Base-by-base conservation (phyloP, 225 moss, liverwort and hornwort genomes). In the Straminergon stramineum region DNA sequence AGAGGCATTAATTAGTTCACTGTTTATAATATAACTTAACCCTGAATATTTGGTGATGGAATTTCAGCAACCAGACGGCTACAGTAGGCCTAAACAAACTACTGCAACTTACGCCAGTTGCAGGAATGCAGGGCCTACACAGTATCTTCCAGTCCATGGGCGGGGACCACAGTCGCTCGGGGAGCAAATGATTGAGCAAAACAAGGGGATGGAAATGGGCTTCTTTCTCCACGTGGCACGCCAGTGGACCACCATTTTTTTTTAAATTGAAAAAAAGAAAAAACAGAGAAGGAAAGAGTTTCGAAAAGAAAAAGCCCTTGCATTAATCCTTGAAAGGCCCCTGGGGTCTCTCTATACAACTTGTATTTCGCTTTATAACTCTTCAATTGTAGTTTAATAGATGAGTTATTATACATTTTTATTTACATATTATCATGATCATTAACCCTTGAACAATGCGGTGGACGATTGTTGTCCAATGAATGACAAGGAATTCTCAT, bases 171-270 rank as follows among this genome's bases (percentile, higher is more conserved):
- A 23, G n/a, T 21, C 10, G 16, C 41, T 8, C 75, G 37, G 55
- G 55, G 53, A 52, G 75, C 89, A 70, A 86, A 91, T 91, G 91
- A 91, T 91, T 86, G 89, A 89, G 58, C 41, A 34, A n/a, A 52
- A 27, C 64, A 31, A 35, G 31, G 41, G 35, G 75, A 62, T 21
- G 6, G 32, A 22, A 82, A 62, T 43, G 28, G 88, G 35, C 27
- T 28, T 43, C 2, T n/a, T 45, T 17, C 51, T 57, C 45, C 82
- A 86, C 62, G 68, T 85, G 81, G 63, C 90, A 53, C 4, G 7
- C 15, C 15, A 15, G 18, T 12, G 81, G 60, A 57, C 57, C 39
- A 84, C 55, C 55, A 0, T 16, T 56, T 62, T 71, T 16, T 56
- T 62, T 81, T 9, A 12, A 21, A 21, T 21, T 76, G 22, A 9